Conservation (phyloP, 2,329 filamentous ascomycete species). For the Cryphonectria japonica region DNA sequence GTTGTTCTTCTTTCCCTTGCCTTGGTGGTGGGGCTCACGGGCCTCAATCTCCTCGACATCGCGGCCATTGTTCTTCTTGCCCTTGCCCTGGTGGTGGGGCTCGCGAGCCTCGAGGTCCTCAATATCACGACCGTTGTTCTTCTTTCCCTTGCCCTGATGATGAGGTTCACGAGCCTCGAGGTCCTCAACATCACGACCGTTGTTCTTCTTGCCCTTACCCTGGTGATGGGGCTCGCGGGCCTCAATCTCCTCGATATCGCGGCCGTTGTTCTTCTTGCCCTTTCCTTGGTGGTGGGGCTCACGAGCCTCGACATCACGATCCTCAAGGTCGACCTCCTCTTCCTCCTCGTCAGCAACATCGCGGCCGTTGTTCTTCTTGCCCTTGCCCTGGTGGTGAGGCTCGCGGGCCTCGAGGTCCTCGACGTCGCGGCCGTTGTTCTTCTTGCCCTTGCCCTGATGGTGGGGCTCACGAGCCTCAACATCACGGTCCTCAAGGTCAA, state of each 20-base stretch:
- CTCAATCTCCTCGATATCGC: constrained; percentile 17
- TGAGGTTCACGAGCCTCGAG: constrained; percentile 22
- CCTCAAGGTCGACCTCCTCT: constrained; percentile 23
- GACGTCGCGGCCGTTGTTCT: not conserved
- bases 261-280: not conserved
- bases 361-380: constrained; percentile 20
- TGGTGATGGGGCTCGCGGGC: constrained; percentile 24
- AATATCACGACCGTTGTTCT: constrained; percentile 8
- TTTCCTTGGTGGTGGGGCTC: constrained; percentile 13
- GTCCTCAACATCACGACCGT: constrained; percentile 5
- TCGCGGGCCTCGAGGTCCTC: constrained; percentile 20
- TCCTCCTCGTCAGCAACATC: constrained; percentile 26
- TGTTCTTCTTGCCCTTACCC: constrained; percentile 24
- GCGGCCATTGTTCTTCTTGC: constrained; percentile 20
- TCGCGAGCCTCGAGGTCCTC: constrained; percentile 25
- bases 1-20: constrained; percentile 18
- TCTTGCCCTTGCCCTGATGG: constrained; percentile 34
- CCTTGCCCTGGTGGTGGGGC: constrained; percentile 14
- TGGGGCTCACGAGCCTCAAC: constrained; percentile 19
- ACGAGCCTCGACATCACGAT: constrained; percentile 1
- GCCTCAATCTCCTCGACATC: constrained; percentile 14
- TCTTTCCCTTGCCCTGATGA: constrained; percentile 23
- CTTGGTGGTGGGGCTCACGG: constrained; percentile 31
- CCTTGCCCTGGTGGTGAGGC: constrained; percentile 26
- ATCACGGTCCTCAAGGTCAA: too few species aligned